Conservation (phyloP, 176 grass and related monocot species). For the Oryza punctata region DNA sequence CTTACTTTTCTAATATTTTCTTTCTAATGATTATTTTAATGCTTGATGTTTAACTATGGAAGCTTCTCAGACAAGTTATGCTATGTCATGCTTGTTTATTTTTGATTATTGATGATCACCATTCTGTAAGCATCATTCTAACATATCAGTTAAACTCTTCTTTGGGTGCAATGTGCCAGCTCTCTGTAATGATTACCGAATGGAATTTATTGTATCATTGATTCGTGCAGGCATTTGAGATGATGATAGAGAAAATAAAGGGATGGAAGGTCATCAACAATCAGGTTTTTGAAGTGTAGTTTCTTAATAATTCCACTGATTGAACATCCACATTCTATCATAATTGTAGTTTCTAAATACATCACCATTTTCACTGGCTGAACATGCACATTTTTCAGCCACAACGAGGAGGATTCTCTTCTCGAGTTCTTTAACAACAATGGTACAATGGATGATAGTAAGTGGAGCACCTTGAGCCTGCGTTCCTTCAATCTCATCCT, state of each 20-base stretch:
- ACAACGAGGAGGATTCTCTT: constrained; percentile 33
- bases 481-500: not conserved
- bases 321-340: not conserved
- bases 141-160: not conserved
- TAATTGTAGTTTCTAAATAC: not conserved
- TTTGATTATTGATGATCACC: not conserved
- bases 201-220: constrained; percentile 5
- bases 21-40: constrained; percentile 17
- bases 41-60: constrained; percentile 4
- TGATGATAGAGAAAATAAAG: constrained; percentile 33
- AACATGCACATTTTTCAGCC: constrained; percentile 23
- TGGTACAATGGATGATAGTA: not conserved
- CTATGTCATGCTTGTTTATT: not conserved
- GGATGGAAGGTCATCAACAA: constrained; percentile 36
- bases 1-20: not conserved
- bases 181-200: not conserved
- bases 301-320: no score
- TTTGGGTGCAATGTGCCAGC: not conserved
- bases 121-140: constrained; percentile 10
- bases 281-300: not conserved
- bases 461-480: constrained; percentile 26
- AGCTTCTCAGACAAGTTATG: not conserved
- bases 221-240: constrained; percentile 46
- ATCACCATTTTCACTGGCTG: not conserved
- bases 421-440: constrained; percentile 23